These are phyloP conservation scores for Gilbertella persicaria DNA, from an alignment of 371 early-diverging fungal species.

Conservation along the genomic window DNA sequence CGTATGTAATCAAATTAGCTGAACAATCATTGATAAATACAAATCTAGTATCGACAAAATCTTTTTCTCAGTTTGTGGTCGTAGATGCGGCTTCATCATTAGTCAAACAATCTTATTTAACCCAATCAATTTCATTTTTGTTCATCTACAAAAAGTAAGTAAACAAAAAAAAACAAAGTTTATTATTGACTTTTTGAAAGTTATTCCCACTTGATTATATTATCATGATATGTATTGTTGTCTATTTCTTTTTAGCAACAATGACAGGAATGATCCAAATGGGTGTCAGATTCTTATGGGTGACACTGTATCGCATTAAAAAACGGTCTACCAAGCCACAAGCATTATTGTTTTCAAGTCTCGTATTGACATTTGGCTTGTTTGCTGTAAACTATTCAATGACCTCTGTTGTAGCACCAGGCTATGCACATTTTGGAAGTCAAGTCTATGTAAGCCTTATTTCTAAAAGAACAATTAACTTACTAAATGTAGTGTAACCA, in stretches of 20 bases:
- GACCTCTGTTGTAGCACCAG: slow-evolving; percentile 64
- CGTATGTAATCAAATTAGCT: slow-evolving; percentile 19
- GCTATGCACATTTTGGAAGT: slow-evolving; percentile 70
- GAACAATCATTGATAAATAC: background rate
- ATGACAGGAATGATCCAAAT: slow-evolving; percentile 50
- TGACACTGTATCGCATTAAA: slow-evolving; percentile 54
- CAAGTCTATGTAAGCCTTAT: slow-evolving; percentile 61
- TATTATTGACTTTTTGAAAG: slow-evolving; percentile 13
- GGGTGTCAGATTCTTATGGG: slow-evolving; percentile 60
- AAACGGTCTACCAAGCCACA: slow-evolving; percentile 53
- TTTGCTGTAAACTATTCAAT: slow-evolving; percentile 62
- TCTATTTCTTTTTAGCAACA: slow-evolving; percentile 56
- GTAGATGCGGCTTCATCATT: slow-evolving; percentile 64
- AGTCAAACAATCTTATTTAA: slow-evolving; percentile 57
- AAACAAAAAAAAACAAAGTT: background rate
- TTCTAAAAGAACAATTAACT: background rate
- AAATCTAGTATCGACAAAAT: slow-evolving; percentile 50
- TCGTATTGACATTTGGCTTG: slow-evolving; percentile 57
- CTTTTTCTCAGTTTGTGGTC: slow-evolving; percentile 58
- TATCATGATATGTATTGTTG: slow-evolving; percentile 48
- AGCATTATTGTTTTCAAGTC: slow-evolving; percentile 55
- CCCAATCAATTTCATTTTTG: slow-evolving; percentile 60
- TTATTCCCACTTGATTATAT: slow-evolving; percentile 59
- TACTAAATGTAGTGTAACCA: slow-evolving; percentile 56
- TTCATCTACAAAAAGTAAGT: slow-evolving; percentile 53